Conservation (phyloP, 2,329 filamentous ascomycete genomes). For the Hypocrella siamensis region DNA sequence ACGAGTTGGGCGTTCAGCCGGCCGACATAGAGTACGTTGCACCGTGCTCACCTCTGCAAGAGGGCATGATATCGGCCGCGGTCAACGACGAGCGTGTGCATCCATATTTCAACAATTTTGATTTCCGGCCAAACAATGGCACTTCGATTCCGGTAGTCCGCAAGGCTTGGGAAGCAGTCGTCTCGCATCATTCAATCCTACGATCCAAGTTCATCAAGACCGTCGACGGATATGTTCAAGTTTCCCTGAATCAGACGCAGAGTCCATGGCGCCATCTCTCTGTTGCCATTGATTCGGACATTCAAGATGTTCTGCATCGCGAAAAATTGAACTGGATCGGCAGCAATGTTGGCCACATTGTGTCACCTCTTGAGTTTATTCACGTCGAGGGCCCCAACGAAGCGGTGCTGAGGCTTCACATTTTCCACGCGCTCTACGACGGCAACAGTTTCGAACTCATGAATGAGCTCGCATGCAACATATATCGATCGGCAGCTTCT, state of each 20-base stretch:
- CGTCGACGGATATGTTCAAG: slow-evolving; percentile 61
- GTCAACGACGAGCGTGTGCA: slow-evolving; percentile 34
- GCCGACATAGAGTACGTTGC: slow-evolving; percentile 54
- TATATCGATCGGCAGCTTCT: slow-evolving; percentile 8
- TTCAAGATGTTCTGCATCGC: slow-evolving; percentile 17
- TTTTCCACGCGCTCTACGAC: slow-evolving; percentile 83
- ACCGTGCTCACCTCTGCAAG: slow-evolving; percentile 74
- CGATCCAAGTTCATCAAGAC: slow-evolving; percentile 60
- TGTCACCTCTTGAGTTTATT: slow-evolving; percentile 35
- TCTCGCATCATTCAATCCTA: slow-evolving; percentile 44
- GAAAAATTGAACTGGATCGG: slow-evolving; percentile 35
- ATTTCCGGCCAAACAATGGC: slow-evolving; percentile 32
- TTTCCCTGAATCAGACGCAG: slow-evolving; percentile 32
- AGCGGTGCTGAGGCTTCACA: slow-evolving; percentile 1
- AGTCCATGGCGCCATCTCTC: slow-evolving; percentile 28
- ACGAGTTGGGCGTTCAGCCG: slow-evolving; percentile 31
- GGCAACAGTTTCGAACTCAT: slow-evolving; percentile 61
- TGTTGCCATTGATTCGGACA: slow-evolving; percentile 11
- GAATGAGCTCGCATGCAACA: slow-evolving; percentile 34
- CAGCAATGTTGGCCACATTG: slow-evolving; percentile 31
- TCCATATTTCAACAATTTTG: slow-evolving; percentile 67
- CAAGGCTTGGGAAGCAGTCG: slow-evolving; percentile 39
- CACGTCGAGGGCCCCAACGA: slow-evolving; percentile 14
- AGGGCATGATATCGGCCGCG: slow-evolving; percentile 67
- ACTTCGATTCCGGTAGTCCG: slow-evolving; percentile 33